A percentile compares a stretch with the other conserved stretches of the same genome.
Conservation (phyloP, 768 basidiomycete genomes). For the Tulasnella sp. region DNA sequence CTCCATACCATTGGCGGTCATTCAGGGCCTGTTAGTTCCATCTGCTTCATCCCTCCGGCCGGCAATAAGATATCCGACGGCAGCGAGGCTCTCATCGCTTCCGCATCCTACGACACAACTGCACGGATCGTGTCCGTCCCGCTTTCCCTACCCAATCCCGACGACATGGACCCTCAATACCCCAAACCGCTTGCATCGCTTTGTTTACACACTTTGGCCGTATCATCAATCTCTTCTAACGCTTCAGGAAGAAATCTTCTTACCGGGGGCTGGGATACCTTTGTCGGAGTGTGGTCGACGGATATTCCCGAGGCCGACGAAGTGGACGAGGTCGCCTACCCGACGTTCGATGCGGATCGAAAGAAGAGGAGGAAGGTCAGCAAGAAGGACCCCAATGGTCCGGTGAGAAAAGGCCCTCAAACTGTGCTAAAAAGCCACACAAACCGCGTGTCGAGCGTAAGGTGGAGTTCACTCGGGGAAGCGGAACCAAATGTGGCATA, state of each 20-base stretch:
- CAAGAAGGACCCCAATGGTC: constrained; percentile 40
- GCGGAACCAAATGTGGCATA: constrained; percentile 46
- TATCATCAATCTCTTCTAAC: constrained; percentile 66
- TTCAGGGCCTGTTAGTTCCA: constrained; percentile 62
- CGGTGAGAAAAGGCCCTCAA: constrained; percentile 60
- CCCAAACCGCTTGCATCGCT: constrained; percentile 61
- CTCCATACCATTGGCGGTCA: constrained; percentile 53
- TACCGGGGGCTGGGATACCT: constrained; percentile 82
- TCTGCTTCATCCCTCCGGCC: constrained; percentile 50
- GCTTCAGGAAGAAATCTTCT: constrained; percentile 60
- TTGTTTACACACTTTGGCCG: constrained; percentile 75
- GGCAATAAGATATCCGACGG: not conserved
- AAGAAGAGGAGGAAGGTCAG: constrained; percentile 64
- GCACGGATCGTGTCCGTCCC: constrained; percentile 51
- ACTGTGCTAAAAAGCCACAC: constrained; percentile 79
- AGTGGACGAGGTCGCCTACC: constrained; percentile 46
- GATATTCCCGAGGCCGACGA: constrained; percentile 61
- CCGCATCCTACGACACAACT: constrained; percentile 73
- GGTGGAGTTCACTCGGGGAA: constrained; percentile 45
- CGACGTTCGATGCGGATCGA: constrained; percentile 43
- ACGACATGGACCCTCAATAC: constrained; percentile 38
- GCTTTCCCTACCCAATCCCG: constrained; percentile 22
- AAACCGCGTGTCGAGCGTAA: constrained; percentile 68
- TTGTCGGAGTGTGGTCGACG: constrained; percentile 80
- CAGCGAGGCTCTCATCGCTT: constrained; percentile 32